Conservation (phyloP, 805 yeast genomes). For the Hanseniaspora nectarophila region DNA sequence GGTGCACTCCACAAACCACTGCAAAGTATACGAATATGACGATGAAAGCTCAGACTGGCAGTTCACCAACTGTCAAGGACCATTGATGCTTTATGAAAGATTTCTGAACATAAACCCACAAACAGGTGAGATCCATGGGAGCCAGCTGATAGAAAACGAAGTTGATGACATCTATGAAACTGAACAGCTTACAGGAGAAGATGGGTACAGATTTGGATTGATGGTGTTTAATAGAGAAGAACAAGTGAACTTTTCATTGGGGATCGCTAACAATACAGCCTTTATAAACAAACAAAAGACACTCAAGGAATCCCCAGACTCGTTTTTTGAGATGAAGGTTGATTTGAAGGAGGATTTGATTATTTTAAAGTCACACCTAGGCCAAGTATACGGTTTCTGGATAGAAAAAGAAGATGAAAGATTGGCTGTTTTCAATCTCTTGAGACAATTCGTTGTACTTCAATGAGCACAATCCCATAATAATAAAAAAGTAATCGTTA, state of each 20-base stretch:
- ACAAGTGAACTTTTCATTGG: constrained; percentile 62
- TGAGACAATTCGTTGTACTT: constrained; percentile 19
- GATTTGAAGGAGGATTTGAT: constrained; percentile 60
- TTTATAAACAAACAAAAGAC: constrained; percentile 32
- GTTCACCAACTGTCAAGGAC: constrained; percentile 10
- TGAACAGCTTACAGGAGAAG: constrained; percentile 21
- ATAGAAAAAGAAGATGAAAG: constrained; percentile 59
- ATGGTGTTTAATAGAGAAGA: constrained; percentile 55
- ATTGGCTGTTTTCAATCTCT: constrained; percentile 41
- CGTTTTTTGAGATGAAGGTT: constrained; percentile 42
- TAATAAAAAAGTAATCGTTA: background rate
- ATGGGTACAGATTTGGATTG: constrained; percentile 51
- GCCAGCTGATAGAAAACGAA: constrained; percentile 3
- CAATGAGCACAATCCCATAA: background rate
- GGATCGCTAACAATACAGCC: constrained; percentile 47
- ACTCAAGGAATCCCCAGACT: constrained; percentile 21
- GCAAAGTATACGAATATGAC: constrained; percentile 9
- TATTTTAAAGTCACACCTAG: constrained; percentile 53
- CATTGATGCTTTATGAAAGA: constrained; percentile 9
- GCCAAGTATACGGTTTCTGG: constrained; percentile 71
- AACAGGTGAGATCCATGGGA: background rate
- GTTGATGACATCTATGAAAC: constrained; percentile 9
- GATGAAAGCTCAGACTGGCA: constrained; percentile 9
- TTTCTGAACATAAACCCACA: background rate
- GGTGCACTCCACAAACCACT: constrained; percentile 5